Base-by-base conservation (phyloP, 495 filamentous ascomycete species). In the Neurospora africana region DNA sequence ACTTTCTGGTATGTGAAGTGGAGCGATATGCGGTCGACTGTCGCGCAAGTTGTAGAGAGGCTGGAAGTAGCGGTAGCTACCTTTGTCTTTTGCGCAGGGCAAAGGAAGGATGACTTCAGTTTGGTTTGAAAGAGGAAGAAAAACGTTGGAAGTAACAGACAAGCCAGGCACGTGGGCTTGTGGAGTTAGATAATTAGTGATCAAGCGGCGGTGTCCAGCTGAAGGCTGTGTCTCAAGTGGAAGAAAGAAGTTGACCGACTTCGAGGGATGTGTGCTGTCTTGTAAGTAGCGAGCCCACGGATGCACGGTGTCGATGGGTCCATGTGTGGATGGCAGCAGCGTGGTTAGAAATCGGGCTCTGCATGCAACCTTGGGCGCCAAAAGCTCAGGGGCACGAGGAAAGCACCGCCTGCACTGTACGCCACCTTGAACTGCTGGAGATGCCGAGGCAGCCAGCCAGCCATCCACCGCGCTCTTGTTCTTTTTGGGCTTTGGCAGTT, bases 361-460 rank as follows among this genome's bases (percentile, higher is more conserved):
- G 37, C 41, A 43, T 41, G 37, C 38, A 70, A 70, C 37, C 37
- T 30, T 43, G 37, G 37, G 69, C 69, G 69, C 38, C 37, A 33
- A 43, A 43, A 70, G 37, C 69, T 38, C 27, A 30, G 38, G 37
- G 38, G 37, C 23, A 43, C 69, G 15, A 41, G 69, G 37, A 23
- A 38, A n/a, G 68, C 36, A 70, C 41, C 15, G 23, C 36, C n/a
- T 44, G n/a, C n/a, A n/a, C n/a, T n/a, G 23, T 53, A 30, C 69
- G 69, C 69, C 69, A 71, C 69, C 43, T 71, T 71, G 53, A 33
- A 61, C 53, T 33, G 53, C 23, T 61, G 41, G 27, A 67, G 67
- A 71, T 71, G 69, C 69, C 69, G 69, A 71, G 69, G 69, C 69
- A 71, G 33, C 40, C 30, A 65, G 27, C 33, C 69, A 61, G 23